These are phyloP conservation scores for Alternaria alternata DNA, from an alignment of 2,329 filamentous ascomycete species.

Conservation along the genomic window DNA sequence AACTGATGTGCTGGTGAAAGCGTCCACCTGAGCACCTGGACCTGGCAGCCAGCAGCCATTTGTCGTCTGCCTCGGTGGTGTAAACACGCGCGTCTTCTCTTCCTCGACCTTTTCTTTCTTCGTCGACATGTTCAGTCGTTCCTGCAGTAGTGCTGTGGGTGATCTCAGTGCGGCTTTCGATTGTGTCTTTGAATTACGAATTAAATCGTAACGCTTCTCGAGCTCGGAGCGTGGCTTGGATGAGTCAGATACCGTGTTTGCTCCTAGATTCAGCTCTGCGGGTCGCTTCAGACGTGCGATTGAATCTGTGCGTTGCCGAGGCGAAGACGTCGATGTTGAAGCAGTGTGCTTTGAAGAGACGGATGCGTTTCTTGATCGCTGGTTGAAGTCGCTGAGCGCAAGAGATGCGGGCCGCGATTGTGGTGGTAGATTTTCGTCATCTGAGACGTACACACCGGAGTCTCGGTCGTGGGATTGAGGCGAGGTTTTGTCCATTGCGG, in stretches of 20 bases:
- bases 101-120: constrained; percentile 27
- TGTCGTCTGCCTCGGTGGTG: constrained; percentile 32
- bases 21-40: constrained; percentile 28
- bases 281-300: constrained; percentile 34
- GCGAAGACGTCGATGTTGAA: constrained; percentile 10
- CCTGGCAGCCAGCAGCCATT: constrained; percentile 43
- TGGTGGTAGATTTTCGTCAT: constrained; percentile 19
- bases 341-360: constrained; percentile 16
- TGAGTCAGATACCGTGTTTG: constrained; percentile 8
- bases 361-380: constrained; percentile 18
- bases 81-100: constrained; percentile 37
- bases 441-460: constrained; percentile 37
- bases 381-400: constrained; percentile 19
- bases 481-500: neutral
- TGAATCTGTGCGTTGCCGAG: constrained; percentile 23
- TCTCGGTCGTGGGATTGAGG: constrained; percentile 26
- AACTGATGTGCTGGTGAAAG: constrained; percentile 39
- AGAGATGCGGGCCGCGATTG: constrained; percentile 20
- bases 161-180: constrained; percentile 42
- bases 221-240: constrained; percentile 42
- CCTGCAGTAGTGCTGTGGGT: constrained; percentile 41
- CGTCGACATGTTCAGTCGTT: constrained; percentile 38
- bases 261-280: constrained; percentile 40
- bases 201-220: constrained; percentile 40
- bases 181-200: constrained; percentile 43